phyloP scores from a whole-genome alignment of 306 rosid genomes.

The Alnus glutinosa region DNA sequence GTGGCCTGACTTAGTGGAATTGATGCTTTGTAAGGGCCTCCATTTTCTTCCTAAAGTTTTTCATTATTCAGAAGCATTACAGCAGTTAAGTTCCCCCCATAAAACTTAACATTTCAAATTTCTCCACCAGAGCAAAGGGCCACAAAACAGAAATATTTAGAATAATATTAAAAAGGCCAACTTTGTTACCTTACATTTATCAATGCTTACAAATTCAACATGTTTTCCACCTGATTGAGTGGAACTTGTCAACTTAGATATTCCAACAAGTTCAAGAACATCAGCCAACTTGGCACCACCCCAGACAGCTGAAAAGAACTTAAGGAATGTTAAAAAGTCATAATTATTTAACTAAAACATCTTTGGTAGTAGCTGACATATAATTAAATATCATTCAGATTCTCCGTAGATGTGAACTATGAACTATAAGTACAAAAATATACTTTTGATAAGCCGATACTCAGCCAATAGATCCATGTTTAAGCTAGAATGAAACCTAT shows the following conservation, averaged over 20 bases:
- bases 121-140: neutral
- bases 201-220: constrained; percentile 92
- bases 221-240: constrained; percentile 80
- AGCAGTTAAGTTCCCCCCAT: constrained; percentile 2
- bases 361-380: constrained; percentile 17
- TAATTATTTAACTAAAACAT: constrained; percentile 13
- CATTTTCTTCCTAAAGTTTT: constrained; percentile 77
- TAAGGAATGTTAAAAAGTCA: constrained; percentile 17
- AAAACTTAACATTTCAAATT: neutral
- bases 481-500: neutral
- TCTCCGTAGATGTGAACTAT: too few species aligned
- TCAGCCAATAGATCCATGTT: neutral
- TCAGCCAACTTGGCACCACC: constrained; percentile 90
- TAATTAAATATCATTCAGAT: neutral
- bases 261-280: constrained; percentile 86
- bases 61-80: constrained; percentile 16
- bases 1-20: constrained; percentile 91
- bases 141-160: constrained; percentile 7
- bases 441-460: neutral
- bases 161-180: constrained; percentile 16
- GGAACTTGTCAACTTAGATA: constrained; percentile 55
- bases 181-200: constrained; percentile 77
- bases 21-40: constrained; percentile 97
- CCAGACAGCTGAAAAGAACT: constrained; percentile 71
- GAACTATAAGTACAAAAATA: too few species aligned